These are phyloP conservation scores for Ilex aquifolium DNA, from an alignment of 257 asterid species.

Conservation along the genomic window DNA sequence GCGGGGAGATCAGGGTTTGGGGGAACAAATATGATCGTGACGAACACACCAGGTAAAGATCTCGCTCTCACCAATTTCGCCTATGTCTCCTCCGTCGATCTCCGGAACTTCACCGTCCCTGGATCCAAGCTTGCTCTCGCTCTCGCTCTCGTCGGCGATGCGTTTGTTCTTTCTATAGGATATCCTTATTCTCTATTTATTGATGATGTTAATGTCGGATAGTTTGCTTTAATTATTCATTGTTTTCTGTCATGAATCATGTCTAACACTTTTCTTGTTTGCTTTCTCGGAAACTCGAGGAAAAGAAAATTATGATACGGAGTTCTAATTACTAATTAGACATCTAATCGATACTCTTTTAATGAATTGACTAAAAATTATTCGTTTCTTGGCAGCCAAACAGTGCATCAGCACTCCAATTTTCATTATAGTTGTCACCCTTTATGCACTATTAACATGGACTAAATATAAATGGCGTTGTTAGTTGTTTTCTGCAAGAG, in stretches of 20 bases:
- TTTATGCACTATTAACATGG: neutral
- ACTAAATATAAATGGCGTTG: too few relatives aligned
- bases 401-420: neutral
- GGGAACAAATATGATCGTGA: conserved; percentile 58
- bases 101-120: conserved; percentile 53
- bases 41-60: conserved; percentile 73
- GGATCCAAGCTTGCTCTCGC: conserved; percentile 63
- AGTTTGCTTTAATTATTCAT: too few relatives aligned
- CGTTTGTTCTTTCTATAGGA: conserved; percentile 64
- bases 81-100: conserved; percentile 68
- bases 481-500: neutral
- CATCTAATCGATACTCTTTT: too few relatives aligned
- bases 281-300: too few relatives aligned
- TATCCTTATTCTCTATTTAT: conserved; percentile 56
- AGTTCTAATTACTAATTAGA: too few relatives aligned
- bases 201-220: too few relatives aligned
- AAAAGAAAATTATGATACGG: too few relatives aligned
- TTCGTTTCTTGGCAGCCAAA: too few relatives aligned
- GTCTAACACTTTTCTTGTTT: too few relatives aligned
- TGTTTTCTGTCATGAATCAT: too few relatives aligned
- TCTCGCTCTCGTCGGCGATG: conserved; percentile 55
- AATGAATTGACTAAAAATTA: too few relatives aligned
- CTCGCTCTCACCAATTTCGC: conserved; percentile 76
- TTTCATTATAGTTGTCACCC: neutral
- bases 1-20: conserved; percentile 34